These are phyloP conservation scores for Spencermartinsiella ligniputridi DNA, from an alignment of 1,139 yeast genomes.

Conservation along the genomic window DNA sequence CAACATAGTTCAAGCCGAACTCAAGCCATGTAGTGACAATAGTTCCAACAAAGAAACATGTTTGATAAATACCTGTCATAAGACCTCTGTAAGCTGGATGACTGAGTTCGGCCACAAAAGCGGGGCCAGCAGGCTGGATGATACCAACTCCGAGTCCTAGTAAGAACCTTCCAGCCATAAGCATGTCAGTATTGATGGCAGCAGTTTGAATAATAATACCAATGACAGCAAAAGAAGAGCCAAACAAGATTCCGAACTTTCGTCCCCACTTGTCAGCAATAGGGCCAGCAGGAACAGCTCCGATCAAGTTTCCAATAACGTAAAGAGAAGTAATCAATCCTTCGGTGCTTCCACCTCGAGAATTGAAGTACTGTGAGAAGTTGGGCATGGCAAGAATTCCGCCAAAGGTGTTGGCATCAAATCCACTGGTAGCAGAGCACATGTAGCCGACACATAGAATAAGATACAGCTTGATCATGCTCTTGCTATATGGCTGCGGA, in stretches of 20 bases:
- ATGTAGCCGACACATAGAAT: constrained; percentile 14
- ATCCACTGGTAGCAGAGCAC: constrained; percentile 16
- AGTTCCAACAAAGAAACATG: constrained; percentile 38
- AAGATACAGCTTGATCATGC: constrained; percentile 10
- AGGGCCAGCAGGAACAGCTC: constrained; percentile 11
- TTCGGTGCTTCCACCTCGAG: constrained; percentile 16
- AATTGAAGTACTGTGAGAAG: constrained; percentile 12
- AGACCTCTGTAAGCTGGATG: constrained; percentile 39
- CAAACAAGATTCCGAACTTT: constrained; percentile 12
- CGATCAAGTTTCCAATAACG: constrained; percentile 7
- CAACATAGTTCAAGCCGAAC: constrained; percentile 44
- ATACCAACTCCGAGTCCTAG: constrained; percentile 22
- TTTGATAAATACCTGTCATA: constrained; percentile 38
- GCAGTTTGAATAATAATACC: constrained; percentile 10
- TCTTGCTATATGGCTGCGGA: constrained; percentile 15
- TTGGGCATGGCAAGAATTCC: constrained; percentile 13
- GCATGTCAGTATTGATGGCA: constrained; percentile 4
- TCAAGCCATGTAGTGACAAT: constrained; percentile 37
- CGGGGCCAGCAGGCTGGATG: constrained; percentile 19
- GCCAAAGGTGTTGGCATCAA: constrained; percentile 16
- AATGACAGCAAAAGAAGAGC: constrained; percentile 8
- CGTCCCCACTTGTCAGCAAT: constrained; percentile 13
- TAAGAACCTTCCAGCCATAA: constrained; percentile 22
- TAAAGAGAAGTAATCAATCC: constrained; percentile 72
- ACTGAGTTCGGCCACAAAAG: constrained; percentile 15